Conservation (phyloP, 2,329 filamentous ascomycete genomes). For the Xylariaceae sp. region DNA sequence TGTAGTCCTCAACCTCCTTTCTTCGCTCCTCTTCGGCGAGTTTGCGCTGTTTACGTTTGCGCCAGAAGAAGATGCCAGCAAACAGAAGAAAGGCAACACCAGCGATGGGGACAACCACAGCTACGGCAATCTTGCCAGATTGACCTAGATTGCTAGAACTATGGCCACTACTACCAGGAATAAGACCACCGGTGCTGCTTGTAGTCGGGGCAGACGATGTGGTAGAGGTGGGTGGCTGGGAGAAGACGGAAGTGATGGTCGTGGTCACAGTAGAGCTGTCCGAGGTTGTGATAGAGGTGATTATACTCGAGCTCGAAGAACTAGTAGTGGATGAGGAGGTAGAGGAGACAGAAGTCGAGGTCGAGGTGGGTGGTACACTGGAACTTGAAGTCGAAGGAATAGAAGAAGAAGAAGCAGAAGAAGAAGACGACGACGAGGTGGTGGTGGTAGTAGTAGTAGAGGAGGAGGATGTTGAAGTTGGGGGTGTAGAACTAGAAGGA, state of each 20-base stretch:
- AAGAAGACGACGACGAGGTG: constrained; percentile 1
- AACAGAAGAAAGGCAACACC: constrained; percentile 78
- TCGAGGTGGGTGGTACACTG: constrained; percentile 13
- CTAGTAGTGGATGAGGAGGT: constrained; percentile 4
- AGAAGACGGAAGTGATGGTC: constrained; percentile 25
- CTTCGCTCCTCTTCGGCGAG: constrained; percentile 80
- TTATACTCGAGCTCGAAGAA: background rate
- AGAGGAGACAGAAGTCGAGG: constrained; percentile 10
- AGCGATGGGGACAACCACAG: constrained; percentile 88
- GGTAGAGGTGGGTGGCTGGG: constrained; percentile 11
- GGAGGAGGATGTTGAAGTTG: background rate
- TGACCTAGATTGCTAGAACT: constrained; percentile 47
- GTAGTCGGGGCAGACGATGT: constrained; percentile 14
- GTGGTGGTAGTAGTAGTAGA: background rate
- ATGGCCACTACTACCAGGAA: constrained; percentile 33
- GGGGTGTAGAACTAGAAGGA: background rate
- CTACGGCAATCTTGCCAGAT: constrained; percentile 78
- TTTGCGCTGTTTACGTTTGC: constrained; percentile 80
- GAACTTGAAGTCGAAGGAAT: constrained; percentile 11
- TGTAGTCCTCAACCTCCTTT: constrained; percentile 96
- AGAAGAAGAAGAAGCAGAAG: constrained; percentile 13
- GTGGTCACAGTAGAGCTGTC: constrained; percentile 20
- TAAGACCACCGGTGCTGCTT: constrained; percentile 17
- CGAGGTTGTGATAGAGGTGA: constrained; percentile 13
- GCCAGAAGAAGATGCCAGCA: constrained; percentile 78